Percentiles rank a stretch among this genome's conserved stretches.
phyloP scores from a whole-genome alignment of 2,329 filamentous ascomycete species.

The Arthroderma uncinatum region DNA sequence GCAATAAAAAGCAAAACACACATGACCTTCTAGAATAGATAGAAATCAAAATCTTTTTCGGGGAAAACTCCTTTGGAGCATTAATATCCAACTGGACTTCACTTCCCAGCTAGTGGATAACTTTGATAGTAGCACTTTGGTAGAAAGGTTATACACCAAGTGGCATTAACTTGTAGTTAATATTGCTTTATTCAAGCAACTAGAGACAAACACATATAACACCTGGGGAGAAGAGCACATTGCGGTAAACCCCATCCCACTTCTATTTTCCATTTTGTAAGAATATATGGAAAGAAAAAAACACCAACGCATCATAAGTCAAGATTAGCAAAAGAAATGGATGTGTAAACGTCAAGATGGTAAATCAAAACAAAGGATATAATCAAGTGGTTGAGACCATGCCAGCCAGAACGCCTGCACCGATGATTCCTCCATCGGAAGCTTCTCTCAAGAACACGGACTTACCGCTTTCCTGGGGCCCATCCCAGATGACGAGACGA shows the following conservation, averaged over 20 bases:
- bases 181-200: neutral
- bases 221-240: neutral
- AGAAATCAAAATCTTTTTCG: neutral
- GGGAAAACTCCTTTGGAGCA: neutral
- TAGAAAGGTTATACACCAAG: neutral
- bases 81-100: neutral
- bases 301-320: neutral
- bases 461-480: slow-evolving; percentile 31
- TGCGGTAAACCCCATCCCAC: neutral
- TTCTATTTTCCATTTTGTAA: neutral
- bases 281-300: slow-evolving; percentile 5
- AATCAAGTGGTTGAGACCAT: slow-evolving; percentile 20
- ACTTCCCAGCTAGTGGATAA: neutral
- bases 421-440: slow-evolving; percentile 40
- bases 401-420: slow-evolving; percentile 39
- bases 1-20: neutral
- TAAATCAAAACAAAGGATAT: neutral
- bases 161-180: neutral
- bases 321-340: neutral
- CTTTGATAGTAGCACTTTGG: neutral
- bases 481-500: slow-evolving; percentile 29
- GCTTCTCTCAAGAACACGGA: slow-evolving; percentile 38
- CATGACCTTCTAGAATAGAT: neutral
- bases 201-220: neutral
- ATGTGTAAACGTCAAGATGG: neutral